Base-by-base conservation (phyloP, 2,329 filamentous ascomycete species). In the Geosmithia putterillii region DNA sequence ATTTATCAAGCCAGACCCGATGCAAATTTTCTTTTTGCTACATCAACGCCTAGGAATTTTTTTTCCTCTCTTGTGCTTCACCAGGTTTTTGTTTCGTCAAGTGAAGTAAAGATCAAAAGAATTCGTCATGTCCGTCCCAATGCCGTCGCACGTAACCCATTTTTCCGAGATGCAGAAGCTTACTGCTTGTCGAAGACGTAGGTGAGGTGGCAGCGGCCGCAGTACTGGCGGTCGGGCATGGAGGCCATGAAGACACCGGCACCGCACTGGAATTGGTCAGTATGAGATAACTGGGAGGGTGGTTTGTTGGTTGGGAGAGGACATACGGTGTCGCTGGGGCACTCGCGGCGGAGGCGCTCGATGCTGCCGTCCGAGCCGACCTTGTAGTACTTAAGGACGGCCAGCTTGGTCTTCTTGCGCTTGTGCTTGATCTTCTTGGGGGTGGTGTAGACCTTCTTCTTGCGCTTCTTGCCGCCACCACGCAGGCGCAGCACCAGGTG, bases 361-460 rank as follows among this genome's bases (percentile, higher is more conserved):
- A 98, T 96, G 84, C 96, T 96, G 73, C 94, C 92, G 64, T 98
- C 92, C 61, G 86, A 87, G 71, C 96, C 92, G 61, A 98, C 92
- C 86, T 98, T 98, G 86, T 98, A 98, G 86, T 98, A 98, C 84
- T 98, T 98, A 71, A 98, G 89, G 59, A 98, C 90, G 63, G 92
- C 92, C 70, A 98, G 77, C 85, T 98, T 98, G 82, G 86, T 95
- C 90, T 98, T 98, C 88, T 96, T 98, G 79, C 88, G 85, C 89
- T 98, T 98, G 84, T 98, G 92, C 92, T 98, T 98, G 85, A 98
- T 98, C 88, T 98, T 98, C 89, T 98, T 98, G 70, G 92, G 92
- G 64, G 92, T 98, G 69, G 87, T 96, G 86, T 98, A 98, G 59
- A 98, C 92, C 89, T 98, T 98, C 88, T 95, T 95, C 87, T 98